A percentile compares a stretch with the other conserved stretches of the same genome.
phyloP scores from a whole-genome alignment of 2,329 filamentous ascomycete genomes.

The Apiospora hydei region DNA sequence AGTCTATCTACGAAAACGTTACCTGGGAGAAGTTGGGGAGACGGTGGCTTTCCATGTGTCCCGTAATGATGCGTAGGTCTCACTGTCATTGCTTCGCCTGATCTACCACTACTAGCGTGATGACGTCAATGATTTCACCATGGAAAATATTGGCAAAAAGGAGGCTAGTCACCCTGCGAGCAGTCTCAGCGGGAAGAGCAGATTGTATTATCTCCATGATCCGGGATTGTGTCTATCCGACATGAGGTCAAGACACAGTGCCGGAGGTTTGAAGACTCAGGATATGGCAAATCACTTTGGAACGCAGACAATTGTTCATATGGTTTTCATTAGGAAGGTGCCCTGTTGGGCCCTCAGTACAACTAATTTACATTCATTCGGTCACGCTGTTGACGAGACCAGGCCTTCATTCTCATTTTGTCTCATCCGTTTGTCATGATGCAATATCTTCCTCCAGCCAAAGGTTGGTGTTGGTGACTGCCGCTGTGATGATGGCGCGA shows the following conservation, averaged over 20 bases:
- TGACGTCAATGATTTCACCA: constrained; percentile 12
- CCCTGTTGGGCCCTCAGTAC: neutral
- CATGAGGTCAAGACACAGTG: neutral
- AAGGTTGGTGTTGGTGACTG: too few species aligned
- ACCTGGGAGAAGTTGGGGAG: too few species aligned
- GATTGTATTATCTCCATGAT: neutral
- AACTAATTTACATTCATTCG: neutral
- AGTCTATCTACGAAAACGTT: neutral
- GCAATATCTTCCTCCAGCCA: neutral
- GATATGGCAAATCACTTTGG: neutral
- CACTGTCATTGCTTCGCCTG: neutral
- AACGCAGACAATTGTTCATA: neutral
- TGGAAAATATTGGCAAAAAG: neutral
- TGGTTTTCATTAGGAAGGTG: neutral
- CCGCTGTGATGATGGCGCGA: too few species aligned
- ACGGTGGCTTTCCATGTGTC: too few species aligned
- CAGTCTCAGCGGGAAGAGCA: neutral
- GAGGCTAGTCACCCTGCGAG: neutral
- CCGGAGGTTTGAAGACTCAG: neutral
- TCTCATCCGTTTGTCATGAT: neutral
- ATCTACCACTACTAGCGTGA: neutral
- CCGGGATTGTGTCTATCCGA: neutral
- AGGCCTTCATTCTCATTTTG: neutral
- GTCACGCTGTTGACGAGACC: neutral
- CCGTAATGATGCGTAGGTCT: neutral